Base-by-base conservation (phyloP, 352 stramenopile genomes). In the Globisporangium paddicum region DNA sequence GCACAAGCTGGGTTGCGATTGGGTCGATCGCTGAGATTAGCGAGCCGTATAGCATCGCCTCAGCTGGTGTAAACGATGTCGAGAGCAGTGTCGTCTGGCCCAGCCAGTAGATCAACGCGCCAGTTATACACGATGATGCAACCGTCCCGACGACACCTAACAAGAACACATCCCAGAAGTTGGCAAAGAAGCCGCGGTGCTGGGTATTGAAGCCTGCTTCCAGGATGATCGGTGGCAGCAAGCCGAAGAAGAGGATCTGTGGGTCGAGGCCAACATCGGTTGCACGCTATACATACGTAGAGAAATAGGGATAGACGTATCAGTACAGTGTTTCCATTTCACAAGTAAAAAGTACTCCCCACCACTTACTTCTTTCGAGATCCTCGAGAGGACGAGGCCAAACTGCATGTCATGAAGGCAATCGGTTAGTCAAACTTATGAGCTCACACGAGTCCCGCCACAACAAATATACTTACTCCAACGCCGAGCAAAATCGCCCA, bases 1-100 rank as follows among this genome's bases (percentile, higher is more conserved):
- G 96, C n/a, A 97, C 86, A 2, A 92, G 63, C 37, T 98, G 68
- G 26, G 89, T 97, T 14, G 89, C 87, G 30, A 98, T 90, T 18
- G 93, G 89, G 70, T 98, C 92, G 34, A 96, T 97, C 6, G 90
- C 86, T 28, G 82, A 94, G 58, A 98, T 94, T 19, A 98, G 73
- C 16, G 89, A 81, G 35, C 90, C 90, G 64, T 97, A 98, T 0
- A 96, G 75, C 23, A 97, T 81, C 0, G 88, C 77, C 61, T 98
- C 92, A 5, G 85, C n/a, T n/a, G n/a, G n/a, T n/a, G n/a, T n/a
- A n/a, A n/a, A n/a, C n/a, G n/a, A n/a, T n/a, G n/a, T n/a, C n/a
- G n/a, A n/a, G n/a, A n/a, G n/a, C n/a, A 30, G n/a, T n/a, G n/a
- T n/a, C 18, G 74, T 46, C 28, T 77, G 60, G 8, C 72, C 81